Percentiles rank a stretch among this genome's conserved stretches.
phyloP scores from a whole-genome alignment of 371 early-diverging fungal genomes.

The Syncephalastrum monosporum region DNA sequence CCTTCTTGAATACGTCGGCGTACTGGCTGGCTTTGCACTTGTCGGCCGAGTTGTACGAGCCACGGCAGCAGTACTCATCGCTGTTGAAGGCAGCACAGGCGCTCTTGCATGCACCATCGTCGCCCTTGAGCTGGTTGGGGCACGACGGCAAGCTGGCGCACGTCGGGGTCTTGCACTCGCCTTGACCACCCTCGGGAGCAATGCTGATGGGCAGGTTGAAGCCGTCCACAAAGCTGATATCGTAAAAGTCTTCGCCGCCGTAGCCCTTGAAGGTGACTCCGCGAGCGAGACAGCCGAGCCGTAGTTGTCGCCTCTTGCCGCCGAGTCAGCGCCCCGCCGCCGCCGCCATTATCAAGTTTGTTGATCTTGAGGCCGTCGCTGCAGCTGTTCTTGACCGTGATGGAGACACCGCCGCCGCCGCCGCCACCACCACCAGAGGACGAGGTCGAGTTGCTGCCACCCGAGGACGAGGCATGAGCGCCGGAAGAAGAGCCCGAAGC shows the following conservation, averaged over 20 bases:
- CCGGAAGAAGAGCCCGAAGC: conserved; percentile 5
- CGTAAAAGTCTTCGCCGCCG: conserved; percentile 29
- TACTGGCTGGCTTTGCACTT: conserved; percentile 31
- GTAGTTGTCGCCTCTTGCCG: conserved; percentile 23
- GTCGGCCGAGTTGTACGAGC: conserved; percentile 22
- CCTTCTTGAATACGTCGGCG: conserved; percentile 26
- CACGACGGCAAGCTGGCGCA: conserved; percentile 33
- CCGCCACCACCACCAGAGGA: background rate
- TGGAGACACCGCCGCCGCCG: conserved; percentile 19
- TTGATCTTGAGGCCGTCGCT: conserved; percentile 23
- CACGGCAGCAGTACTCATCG: conserved; percentile 41
- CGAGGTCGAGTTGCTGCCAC: background rate
- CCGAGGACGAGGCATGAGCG: background rate
- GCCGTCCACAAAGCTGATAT: conserved; percentile 44
- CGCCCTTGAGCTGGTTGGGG: conserved; percentile 28
- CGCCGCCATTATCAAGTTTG: conserved; percentile 30
- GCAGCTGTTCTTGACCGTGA: conserved; percentile 43
- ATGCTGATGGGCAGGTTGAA: conserved; percentile 40
- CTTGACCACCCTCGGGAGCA: conserved; percentile 18
- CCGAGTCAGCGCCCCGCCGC: conserved; percentile 2
- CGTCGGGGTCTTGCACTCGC: conserved; percentile 26
- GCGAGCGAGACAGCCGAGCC: conserved; percentile 35
- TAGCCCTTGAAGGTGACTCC: conserved; percentile 30
- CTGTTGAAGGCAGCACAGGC: conserved; percentile 37
- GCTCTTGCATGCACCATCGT: conserved; percentile 37